Base-by-base conservation (phyloP, 768 basidiomycete genomes). In the Tulasnella sp. region DNA sequence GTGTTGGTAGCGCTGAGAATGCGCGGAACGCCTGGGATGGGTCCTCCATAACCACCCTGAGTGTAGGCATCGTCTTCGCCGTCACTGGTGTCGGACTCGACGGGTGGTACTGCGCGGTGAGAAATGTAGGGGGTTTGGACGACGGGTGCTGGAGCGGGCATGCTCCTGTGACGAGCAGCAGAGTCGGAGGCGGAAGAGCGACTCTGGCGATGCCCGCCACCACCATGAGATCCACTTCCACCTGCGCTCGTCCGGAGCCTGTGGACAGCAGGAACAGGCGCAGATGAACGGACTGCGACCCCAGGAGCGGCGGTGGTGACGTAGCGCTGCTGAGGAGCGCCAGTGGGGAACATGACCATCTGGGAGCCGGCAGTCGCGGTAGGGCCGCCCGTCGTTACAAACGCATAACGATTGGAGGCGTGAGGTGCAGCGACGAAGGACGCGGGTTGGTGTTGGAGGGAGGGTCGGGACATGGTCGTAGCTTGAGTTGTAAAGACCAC, bases 1-100 rank as follows among this genome's bases (percentile, higher is more conserved):
- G 75, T 76, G 75, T 76, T 36, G 22, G 75, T 49, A 31, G 37
- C 38, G 40, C 75, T 76, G 75, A 76, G 45, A 31, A 74, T 70
- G 19, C 75, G 75, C 71, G 75, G 75, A 40, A 71, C 75, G 25
- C 40, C 64, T 12, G 67, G 58, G 75, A 71, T 76, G 9, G 69
- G 75, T 40, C 25, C 75, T 38, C 73, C 73, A 40, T 74, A 74
- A 25, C 49, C 73, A 34, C 42, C n/a, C 42, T 58, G 45, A 29
- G 72, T 25, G 73, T 74, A 74, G 40, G 40, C 22, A 3, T 52
- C 40, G 49, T 40, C 71, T 31, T 74, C 73, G 22, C 37, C 73
- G 45, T 74, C 73, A 34, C 73, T 74, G 49, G 29, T 58, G 22
- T 52, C 73, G 54, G 73, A 74, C 17, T 74, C 73, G 58, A 67